Percentiles rank a stretch among this genome's conserved stretches.
phyloP scores from a whole-genome alignment of 192 early-diverging fungal species.

The Phlyctochytrium arcticum region DNA sequence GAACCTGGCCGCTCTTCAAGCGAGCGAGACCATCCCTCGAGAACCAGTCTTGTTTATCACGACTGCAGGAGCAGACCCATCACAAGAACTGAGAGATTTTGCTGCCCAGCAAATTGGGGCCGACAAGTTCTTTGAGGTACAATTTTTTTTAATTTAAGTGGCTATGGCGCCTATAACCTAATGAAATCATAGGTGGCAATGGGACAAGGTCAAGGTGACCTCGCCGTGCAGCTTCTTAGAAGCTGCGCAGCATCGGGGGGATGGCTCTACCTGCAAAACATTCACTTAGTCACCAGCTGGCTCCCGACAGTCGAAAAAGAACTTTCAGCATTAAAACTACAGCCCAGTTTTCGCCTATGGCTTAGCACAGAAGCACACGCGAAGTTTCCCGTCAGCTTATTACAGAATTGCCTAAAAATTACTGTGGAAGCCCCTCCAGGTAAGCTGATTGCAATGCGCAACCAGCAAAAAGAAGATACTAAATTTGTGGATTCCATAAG shows the following conservation, averaged over 20 bases:
- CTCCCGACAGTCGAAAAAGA: constrained; percentile 50
- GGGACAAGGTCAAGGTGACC: constrained; percentile 58
- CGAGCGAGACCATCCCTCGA: constrained; percentile 38
- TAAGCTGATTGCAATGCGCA: constrained; percentile 3
- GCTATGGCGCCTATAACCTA: no score
- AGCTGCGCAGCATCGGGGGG: constrained; percentile 31
- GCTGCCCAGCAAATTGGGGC: constrained; percentile 34
- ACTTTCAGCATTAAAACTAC: constrained; percentile 21
- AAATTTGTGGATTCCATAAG: no score
- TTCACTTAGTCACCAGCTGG: constrained; percentile 56
- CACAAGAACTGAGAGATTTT: constrained; percentile 45
- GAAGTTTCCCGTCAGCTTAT: constrained; percentile 46
- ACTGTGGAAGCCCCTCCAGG: constrained; percentile 57
- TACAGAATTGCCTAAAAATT: constrained; percentile 51
- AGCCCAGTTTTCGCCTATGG: constrained; percentile 53
- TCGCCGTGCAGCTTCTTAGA: constrained; percentile 38
- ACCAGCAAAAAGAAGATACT: background rate
- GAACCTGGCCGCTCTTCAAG: constrained; percentile 32
- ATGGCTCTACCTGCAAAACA: constrained; percentile 57
- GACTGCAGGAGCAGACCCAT: constrained; percentile 56
- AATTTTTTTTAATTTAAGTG: background rate
- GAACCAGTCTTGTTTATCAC: constrained; percentile 59
- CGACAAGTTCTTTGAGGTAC: constrained; percentile 44
- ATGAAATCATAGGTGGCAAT: constrained; percentile 48
- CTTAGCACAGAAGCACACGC: constrained; percentile 52